A percentile compares a stretch with the other conserved stretches of the same genome.
These are phyloP conservation scores for Cryptosporidium meleagridis DNA, from an alignment of 169 alveolate genomes.

Conservation along the genomic window DNA sequence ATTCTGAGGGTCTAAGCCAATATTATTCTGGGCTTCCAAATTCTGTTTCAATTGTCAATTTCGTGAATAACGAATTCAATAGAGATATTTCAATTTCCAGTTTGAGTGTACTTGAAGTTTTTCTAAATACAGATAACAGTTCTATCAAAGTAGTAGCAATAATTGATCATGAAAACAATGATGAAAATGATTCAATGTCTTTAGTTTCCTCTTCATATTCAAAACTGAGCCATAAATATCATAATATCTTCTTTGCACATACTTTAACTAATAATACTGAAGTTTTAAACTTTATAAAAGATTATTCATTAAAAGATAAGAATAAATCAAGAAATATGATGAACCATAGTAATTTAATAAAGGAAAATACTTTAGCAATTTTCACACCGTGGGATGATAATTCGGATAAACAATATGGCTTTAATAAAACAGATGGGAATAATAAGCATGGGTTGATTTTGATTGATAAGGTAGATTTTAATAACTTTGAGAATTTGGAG, in stretches of 20 bases:
- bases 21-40: constrained; percentile 49
- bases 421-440: neutral
- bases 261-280: constrained; percentile 32
- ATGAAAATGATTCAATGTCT: neutral
- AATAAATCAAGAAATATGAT: neutral
- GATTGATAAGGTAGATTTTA: constrained; percentile 28
- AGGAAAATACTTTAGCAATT: constrained; percentile 30
- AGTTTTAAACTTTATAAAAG: constrained; percentile 2
- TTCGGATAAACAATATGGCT: neutral
- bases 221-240: constrained; percentile 36
- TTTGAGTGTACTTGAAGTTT: constrained; percentile 1
- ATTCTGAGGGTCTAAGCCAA: constrained; percentile 44
- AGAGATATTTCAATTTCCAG: constrained; percentile 29
- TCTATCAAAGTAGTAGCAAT: constrained; percentile 49
- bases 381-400: constrained; percentile 64
- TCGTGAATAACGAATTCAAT: constrained; percentile 41
- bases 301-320: neutral
- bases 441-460: neutral
- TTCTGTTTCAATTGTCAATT: constrained; percentile 48
- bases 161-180: neutral
- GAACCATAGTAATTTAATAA: neutral
- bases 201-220: constrained; percentile 36
- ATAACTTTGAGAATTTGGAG: constrained; percentile 18
- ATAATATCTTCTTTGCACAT: constrained; percentile 50
- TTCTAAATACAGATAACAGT: constrained; percentile 7